Evolutionary conservation across 768 basidiomycete genomes (phyloP).

Genomic region (Boletales sp.): DNA sequence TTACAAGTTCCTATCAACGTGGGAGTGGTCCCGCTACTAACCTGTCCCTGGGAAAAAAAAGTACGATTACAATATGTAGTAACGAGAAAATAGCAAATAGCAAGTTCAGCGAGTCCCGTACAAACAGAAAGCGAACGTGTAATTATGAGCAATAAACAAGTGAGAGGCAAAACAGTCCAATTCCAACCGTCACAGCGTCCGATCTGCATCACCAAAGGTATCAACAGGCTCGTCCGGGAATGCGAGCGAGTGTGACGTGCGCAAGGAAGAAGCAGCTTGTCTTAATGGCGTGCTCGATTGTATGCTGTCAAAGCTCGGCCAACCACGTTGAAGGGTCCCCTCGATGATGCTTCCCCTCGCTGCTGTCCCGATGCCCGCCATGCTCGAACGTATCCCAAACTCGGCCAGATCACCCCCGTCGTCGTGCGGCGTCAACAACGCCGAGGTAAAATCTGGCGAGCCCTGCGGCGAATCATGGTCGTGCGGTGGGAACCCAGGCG

Average conservation of each 20-base stretch:
- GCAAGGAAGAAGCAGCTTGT: too few relatives aligned
- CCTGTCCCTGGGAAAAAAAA: too few relatives aligned
- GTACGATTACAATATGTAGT: too few relatives aligned
- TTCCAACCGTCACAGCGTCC: constrained; percentile 1
- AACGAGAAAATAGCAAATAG: too few relatives aligned
- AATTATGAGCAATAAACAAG: neutral
- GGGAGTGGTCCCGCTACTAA: too few relatives aligned
- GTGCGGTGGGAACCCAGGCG: constrained; percentile 6
- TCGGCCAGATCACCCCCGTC: constrained; percentile 23
- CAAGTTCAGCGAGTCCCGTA: too few relatives aligned
- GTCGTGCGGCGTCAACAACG: constrained; percentile 30
- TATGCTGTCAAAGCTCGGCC: too few relatives aligned
- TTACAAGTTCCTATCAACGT: too few relatives aligned
- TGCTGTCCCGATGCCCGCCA: constrained; percentile 47
- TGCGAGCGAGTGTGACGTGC: too few relatives aligned
- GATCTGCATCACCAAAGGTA: neutral
- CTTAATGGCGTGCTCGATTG: too few relatives aligned
- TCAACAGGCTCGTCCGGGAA: neutral
- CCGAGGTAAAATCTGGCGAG: constrained; percentile 25
- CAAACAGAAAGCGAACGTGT: neutral
- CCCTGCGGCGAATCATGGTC: constrained; percentile 22
- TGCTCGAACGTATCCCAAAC: constrained; percentile 27
- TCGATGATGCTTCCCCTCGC: constrained; percentile 31
- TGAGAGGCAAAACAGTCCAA: neutral
- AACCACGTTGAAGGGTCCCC: neutral